Conservation (phyloP, 179 eudicot species). For the Spinacia oleracea region DNA sequence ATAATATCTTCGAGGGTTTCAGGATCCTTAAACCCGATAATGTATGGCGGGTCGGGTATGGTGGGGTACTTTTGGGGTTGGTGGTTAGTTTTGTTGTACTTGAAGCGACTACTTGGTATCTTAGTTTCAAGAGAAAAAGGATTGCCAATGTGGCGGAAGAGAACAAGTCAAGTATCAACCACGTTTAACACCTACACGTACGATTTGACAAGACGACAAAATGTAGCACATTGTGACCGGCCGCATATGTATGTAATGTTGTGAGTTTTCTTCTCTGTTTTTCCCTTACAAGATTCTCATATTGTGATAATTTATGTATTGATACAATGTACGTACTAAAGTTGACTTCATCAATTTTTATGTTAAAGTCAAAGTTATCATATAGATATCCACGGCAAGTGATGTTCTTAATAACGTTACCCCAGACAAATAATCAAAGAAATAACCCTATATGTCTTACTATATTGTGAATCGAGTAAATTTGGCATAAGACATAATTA, state of each 20-base stretch:
- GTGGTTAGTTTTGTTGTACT: constrained; percentile 8
- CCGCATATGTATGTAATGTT: too few species aligned
- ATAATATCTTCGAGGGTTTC: constrained; percentile 60
- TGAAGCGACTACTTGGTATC: neutral
- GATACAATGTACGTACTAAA: too few species aligned
- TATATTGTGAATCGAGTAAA: too few species aligned
- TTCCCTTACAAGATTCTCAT: too few species aligned
- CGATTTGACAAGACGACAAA: too few species aligned
- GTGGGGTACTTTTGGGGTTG: constrained; percentile 36
- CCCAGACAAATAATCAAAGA: too few species aligned
- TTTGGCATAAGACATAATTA: too few species aligned
- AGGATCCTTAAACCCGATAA: constrained; percentile 47
- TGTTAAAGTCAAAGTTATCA: neutral
- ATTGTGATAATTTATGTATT: too few species aligned
- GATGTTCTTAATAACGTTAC: too few species aligned
- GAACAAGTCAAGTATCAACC: neutral
- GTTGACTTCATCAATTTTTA: neutral
- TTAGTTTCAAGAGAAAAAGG: neutral
- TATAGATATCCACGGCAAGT: neutral
- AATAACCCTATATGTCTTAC: too few species aligned
- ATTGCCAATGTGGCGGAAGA: neutral
- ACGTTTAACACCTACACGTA: neutral
- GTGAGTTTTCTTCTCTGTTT: too few species aligned
- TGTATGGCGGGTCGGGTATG: constrained; percentile 51
- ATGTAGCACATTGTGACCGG: too few species aligned